Base-by-base conservation (phyloP, 768 basidiomycete species). In the Tubosaeta sp. region DNA sequence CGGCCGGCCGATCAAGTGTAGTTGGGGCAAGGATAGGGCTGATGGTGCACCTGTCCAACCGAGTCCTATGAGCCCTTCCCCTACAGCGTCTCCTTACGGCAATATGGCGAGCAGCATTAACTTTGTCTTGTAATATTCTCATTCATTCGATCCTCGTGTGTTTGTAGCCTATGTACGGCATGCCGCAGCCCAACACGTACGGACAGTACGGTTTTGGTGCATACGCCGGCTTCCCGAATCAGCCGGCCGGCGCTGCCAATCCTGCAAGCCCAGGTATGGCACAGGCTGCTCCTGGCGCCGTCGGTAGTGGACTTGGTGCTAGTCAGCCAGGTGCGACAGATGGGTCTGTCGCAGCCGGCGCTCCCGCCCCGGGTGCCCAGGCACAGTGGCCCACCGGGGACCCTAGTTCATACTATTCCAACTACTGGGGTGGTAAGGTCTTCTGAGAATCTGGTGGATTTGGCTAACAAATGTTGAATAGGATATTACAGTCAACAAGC, bases 21-120 rank as follows among this genome's bases (percentile, higher is more conserved):
- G 91, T 62, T 99, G 96, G 96, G 96, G 96, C 50, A 98, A 97
- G 71, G 95, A 97, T 68, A 80, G 91, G 55, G 86, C 83, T 21
- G 86, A 88, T 66, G 87, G 83, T 30, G 80, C 78, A 22, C 73
- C 76, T 48, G 75, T 80, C 22, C 77, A 80, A 49, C 69, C 72
- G 16, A 66, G 66, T 21, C 63, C 80, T 32, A 68, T 87, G 59
- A 86, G 84, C 59, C 86, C 87, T 29, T 74, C 80, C 41, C 79
- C 84, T 43, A 70, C 75, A 6, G 65, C 77, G 1, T 66, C 84
- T 39, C 84, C 87, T 14, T 92, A 92, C 65, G 87, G 81, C 53
- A 86, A 83, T 63, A 79, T 94, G 86, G 91, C 91, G 67, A 40
- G 29, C 49, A 25, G 25, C 22, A 18, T 9, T 31, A 2, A 18